phyloP scores from a whole-genome alignment of 495 filamentous ascomycete genomes.

The Hypomontagnella monticulosa region DNA sequence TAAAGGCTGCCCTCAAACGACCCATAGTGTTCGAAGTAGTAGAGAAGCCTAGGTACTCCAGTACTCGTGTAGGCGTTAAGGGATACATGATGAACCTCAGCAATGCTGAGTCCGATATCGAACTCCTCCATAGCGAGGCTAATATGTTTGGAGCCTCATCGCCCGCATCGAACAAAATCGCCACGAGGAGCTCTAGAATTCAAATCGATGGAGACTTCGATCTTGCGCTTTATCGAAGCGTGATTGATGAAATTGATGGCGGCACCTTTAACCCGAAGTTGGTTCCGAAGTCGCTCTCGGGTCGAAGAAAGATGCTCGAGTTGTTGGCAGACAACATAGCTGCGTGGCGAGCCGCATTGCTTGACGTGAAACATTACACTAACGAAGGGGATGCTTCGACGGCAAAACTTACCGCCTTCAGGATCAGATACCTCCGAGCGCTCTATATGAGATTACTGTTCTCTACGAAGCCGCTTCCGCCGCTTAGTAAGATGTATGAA shows the following conservation, averaged over 20 bases:
- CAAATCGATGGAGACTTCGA: background rate
- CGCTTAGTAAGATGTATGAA: background rate
- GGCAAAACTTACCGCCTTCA: too few species aligned
- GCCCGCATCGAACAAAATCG: background rate
- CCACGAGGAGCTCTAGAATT: constrained; percentile 13
- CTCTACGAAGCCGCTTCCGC: background rate
- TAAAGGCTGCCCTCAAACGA: constrained; percentile 3
- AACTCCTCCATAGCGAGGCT: constrained; percentile 18
- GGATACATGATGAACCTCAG: constrained; percentile 21
- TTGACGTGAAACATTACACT: too few species aligned
- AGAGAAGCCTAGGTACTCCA: background rate
- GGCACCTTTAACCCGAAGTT: background rate
- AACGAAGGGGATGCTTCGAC: too few species aligned
- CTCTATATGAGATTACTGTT: constrained; percentile 26
- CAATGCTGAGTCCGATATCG: constrained; percentile 22
- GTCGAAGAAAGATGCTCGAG: background rate
- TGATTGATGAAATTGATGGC: background rate
- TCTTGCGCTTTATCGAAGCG: too few species aligned
- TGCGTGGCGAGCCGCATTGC: background rate
- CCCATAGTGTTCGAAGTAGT: background rate
- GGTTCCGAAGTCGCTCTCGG: constrained; percentile 1
- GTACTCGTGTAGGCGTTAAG: background rate
- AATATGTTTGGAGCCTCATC: background rate
- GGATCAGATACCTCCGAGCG: constrained; percentile 31
- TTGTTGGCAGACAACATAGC: background rate